Evolutionary conservation across 768 basidiomycete species (phyloP).

Genomic region (Astraeus odoratus): DNA sequence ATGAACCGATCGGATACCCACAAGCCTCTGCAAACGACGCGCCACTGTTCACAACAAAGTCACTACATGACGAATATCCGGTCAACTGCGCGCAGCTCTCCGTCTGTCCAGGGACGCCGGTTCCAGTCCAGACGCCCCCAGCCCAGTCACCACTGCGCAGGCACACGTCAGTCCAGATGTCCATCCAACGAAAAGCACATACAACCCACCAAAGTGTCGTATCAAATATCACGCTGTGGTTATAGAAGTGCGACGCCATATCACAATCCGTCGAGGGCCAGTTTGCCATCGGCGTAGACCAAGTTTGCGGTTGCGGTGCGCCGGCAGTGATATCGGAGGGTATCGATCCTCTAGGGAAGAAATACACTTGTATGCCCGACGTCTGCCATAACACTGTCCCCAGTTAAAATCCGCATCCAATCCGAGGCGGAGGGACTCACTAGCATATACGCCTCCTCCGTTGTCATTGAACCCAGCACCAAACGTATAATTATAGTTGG

Average conservation of each 20-base stretch:
- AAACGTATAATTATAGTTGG: constrained; percentile 54
- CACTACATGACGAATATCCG: constrained; percentile 73
- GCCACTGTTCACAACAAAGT: constrained; percentile 70
- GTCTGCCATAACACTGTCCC: constrained; percentile 66
- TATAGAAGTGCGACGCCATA: constrained; percentile 71
- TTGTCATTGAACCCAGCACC: constrained; percentile 83
- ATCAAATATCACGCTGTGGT: constrained; percentile 76
- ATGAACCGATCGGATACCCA: constrained; percentile 34
- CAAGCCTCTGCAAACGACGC: constrained; percentile 69
- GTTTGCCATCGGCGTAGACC: constrained; percentile 72
- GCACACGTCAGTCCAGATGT: constrained; percentile 2
- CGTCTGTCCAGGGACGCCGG: constrained; percentile 78
- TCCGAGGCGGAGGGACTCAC: constrained; percentile 39
- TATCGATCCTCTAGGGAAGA: constrained; percentile 68
- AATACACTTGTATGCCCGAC: constrained; percentile 71
- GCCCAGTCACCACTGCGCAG: constrained; percentile 81
- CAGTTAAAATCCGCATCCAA: constrained; percentile 9
- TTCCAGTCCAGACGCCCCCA: constrained; percentile 60
- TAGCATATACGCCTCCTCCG: constrained; percentile 85
- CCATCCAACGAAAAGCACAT: background rate
- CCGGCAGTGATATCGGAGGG: constrained; percentile 72
- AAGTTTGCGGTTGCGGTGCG: constrained; percentile 64
- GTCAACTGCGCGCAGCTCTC: constrained; percentile 82
- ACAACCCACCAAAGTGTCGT: constrained; percentile 67
- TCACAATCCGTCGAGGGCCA: constrained; percentile 74